Conservation (phyloP, 805 yeast genomes). For the Wickerhamomyces alni region DNA sequence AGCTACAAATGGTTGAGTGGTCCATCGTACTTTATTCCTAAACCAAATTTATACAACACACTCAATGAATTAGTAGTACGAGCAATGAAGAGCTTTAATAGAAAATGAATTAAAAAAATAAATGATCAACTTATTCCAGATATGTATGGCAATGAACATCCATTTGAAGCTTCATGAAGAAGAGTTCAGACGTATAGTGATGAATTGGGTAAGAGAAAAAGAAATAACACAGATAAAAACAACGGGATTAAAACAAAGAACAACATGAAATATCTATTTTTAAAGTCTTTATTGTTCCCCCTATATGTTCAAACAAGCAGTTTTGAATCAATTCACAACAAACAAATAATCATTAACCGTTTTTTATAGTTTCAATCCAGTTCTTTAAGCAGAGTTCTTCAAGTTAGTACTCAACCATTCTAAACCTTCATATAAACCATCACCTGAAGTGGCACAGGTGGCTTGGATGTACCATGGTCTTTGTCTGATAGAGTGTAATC, state of each 20-base stretch:
- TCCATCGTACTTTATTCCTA: background rate
- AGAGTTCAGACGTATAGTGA: no score
- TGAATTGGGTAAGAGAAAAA: no score
- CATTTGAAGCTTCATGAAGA: no score
- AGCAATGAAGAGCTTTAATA: background rate
- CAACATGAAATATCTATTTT: background rate
- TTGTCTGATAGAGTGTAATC: constrained; percentile 94
- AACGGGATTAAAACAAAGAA: background rate
- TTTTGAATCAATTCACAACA: background rate
- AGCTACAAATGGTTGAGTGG: background rate
- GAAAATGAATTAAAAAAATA: background rate
- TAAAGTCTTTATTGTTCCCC: background rate
- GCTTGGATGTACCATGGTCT: constrained; percentile 99
- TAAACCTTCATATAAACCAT: constrained; percentile 95
- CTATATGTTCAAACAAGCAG: background rate
- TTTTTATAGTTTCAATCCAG: constrained; percentile 1
- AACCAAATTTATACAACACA: constrained; percentile 2
- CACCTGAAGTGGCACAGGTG: constrained; percentile 98
- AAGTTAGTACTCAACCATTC: constrained; percentile 93
- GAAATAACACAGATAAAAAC: no score
- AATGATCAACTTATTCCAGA: constrained; percentile 1
- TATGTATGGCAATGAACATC: background rate
- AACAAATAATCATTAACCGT: background rate
- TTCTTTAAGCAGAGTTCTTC: constrained; percentile 51
- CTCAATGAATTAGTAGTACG: background rate